Base-by-base conservation (phyloP, 2,329 filamentous ascomycete genomes). In the Fusarium paranaense region DNA sequence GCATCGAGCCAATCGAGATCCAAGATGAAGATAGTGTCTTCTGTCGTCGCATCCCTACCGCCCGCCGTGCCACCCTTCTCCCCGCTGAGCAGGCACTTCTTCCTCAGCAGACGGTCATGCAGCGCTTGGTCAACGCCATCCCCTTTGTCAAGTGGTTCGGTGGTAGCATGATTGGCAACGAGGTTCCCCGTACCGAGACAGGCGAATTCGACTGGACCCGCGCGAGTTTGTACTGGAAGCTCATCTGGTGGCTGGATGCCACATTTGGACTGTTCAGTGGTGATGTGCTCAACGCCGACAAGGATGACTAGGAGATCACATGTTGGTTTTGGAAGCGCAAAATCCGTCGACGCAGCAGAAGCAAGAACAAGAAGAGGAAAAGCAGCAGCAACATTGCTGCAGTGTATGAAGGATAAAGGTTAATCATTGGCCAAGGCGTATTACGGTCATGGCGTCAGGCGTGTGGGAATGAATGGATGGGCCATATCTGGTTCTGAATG, bases 171-270 rank as follows among this genome's bases (percentile, higher is more conserved):
- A 95, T 96, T 78, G 94, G 94, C 7, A 91, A 91, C 79, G 89
- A 93, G 80, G 90, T 96, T 42, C 94, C 94, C 9, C 87, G 92
- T 47, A 92, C 88, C 62, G 93, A 95, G 62, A 86, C 88, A 50
- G 94, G 94, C 66, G 91, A 90, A 47, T 95, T 98, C 76, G 95
- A 98, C 82, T 93, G 91, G 86, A 89, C 90, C 47, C 85, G 85
- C 54, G 91, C 91, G 13, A 92, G 90, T 69, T 81, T 92, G 70
- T 93, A 92, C 83, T 93, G 91, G 91, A 90, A 89, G 81, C 78
- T 92, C 50, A 89, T 92, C 75, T 92, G 88, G 84, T 91, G 86
- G 84, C 83, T 92, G 27, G 90, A 92, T 77, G 83, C 85, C 20
- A 87, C 86, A 63, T 90, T 91, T 77, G 83, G 86, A 5, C 83